Evolutionary conservation across 2,329 filamentous ascomycete species (phyloP), one percentile per base, ranked within the genome.

Genomic region (Monosporascus sp.): DNA sequence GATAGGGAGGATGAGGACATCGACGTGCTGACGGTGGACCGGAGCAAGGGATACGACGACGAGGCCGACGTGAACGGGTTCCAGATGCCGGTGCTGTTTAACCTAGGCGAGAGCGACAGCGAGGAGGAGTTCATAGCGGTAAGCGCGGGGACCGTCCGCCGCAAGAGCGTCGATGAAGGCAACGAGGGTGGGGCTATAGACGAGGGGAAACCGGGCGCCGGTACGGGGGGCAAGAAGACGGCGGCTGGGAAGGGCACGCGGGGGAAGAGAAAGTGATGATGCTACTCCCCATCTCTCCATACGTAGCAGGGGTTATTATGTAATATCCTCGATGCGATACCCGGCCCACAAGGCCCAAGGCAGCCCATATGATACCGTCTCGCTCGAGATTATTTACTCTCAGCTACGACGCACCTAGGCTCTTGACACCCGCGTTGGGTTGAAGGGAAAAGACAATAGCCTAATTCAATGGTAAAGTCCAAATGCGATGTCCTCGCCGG

Each of bases 1-100:
- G 92, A 97, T 67, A 81, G 88, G 14, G 94, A 99, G 71, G 94
- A 97, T 63, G 94, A 97, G 68, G 87, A 91, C 54, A 86, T 97
- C 5, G 94, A 99, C 65, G 90, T 97, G 1, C 74, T 97, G 52
- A 92, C 89, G 0, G 76, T 90, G 45, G 88, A 92, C 55, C 80
- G 80, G 38, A 78, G 81, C 27, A 84, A 85, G 63, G 79, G 76
- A 20, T 82, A 84, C 55, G 75, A 79, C 11, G 80, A 81, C 8
- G 76, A 83, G 49, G 76, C 78, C 38, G 80, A 77, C 47, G 72
- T 78, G 46, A 72, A 77, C 6, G 76, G 79, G n/a, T 97, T 97
- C 68, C 81, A 84, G 53, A 95, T 99, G 87, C 95, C 94, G 0
- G 89, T 99, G 3, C 72, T 97, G n/a, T 83, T 96, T 58, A 90